These are phyloP conservation scores for Cercospora zeae-maydis DNA, from an alignment of 2,329 filamentous ascomycete genomes.

Conservation along the genomic window DNA sequence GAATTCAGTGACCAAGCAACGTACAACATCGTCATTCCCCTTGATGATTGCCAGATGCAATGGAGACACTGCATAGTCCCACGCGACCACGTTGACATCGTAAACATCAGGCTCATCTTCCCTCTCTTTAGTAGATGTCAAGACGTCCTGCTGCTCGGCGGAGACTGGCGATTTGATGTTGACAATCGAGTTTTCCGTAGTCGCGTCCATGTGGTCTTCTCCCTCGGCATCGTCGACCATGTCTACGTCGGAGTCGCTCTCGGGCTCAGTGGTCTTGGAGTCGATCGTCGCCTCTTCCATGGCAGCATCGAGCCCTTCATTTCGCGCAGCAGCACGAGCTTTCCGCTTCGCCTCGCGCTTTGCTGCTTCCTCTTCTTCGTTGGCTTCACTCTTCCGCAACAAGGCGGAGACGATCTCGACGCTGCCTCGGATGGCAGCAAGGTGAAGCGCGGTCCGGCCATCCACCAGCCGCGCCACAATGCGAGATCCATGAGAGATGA, in stretches of 20 bases:
- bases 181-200: conserved; percentile 67
- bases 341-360: conserved; percentile 40
- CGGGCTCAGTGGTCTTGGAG: conserved; percentile 19
- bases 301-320: conserved; percentile 10
- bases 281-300: conserved; percentile 14
- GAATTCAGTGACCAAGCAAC: conserved; percentile 64
- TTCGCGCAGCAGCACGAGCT: conserved; percentile 34
- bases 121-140: conserved; percentile 49
- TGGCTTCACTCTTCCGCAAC: conserved; percentile 68
- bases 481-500: conserved; percentile 70
- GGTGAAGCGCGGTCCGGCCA: conserved; percentile 76
- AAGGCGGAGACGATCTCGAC: conserved; percentile 67
- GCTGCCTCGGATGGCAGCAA: conserved; percentile 69
- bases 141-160: conserved; percentile 39
- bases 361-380: conserved; percentile 63
- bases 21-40: conserved; percentile 66
- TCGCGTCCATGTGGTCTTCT: conserved; percentile 36
- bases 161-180: conserved; percentile 50
- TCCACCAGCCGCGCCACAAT: conserved; percentile 72
- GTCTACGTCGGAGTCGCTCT: conserved; percentile 41
- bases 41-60: conserved; percentile 75
- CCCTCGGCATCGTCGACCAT: conserved; percentile 47
- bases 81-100: conserved; percentile 72
- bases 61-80: conserved; percentile 71
- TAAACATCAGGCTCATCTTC: conserved; percentile 73